Percentiles rank a stretch among this genome's conserved stretches.
Evolutionary conservation across 257 asterid species (phyloP).

Genomic region (Petunia secreta): DNA sequence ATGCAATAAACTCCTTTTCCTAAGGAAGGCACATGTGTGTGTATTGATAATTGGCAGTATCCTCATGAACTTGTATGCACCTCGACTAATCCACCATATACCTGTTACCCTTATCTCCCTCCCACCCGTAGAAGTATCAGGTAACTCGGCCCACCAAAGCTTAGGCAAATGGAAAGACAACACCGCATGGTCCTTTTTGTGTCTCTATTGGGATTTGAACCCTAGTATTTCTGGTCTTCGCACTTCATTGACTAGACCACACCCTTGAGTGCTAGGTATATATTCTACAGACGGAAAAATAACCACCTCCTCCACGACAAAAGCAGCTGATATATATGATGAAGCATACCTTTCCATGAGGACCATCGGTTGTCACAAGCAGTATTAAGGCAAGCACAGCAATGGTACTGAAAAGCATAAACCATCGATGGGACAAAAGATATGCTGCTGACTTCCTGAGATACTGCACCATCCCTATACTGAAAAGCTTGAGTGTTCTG

Average conservation of each 20-base stretch:
- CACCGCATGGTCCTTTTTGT: not conserved
- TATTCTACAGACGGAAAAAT: not conserved
- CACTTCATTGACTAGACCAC: not conserved
- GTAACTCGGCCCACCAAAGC: not conserved
- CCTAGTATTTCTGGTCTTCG: not conserved
- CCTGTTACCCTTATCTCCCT: not conserved
- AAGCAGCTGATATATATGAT: slow-evolving; percentile 5
- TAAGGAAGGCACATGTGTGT: not conserved
- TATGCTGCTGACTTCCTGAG: slow-evolving; percentile 55
- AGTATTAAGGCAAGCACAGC: slow-evolving; percentile 39
- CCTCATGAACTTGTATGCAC: not conserved
- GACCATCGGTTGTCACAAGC: slow-evolving; percentile 59
- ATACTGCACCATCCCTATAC: slow-evolving; percentile 57
- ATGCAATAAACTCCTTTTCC: not conserved
- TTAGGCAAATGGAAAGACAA: not conserved
- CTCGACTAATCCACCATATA: not conserved
- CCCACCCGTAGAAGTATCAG: not conserved
- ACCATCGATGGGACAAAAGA: slow-evolving; percentile 66
- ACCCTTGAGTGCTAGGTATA: not conserved
- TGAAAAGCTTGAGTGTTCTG: slow-evolving; percentile 67
- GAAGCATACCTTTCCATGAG: slow-evolving; percentile 69
- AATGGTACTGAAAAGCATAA: slow-evolving; percentile 45
- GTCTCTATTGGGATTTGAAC: not conserved
- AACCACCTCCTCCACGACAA: slow-evolving; percentile 9
- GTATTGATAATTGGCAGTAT: not conserved